These are phyloP conservation scores for Hypholoma sublateritium DNA, from an alignment of 768 basidiomycete species.

Conservation along the genomic window DNA sequence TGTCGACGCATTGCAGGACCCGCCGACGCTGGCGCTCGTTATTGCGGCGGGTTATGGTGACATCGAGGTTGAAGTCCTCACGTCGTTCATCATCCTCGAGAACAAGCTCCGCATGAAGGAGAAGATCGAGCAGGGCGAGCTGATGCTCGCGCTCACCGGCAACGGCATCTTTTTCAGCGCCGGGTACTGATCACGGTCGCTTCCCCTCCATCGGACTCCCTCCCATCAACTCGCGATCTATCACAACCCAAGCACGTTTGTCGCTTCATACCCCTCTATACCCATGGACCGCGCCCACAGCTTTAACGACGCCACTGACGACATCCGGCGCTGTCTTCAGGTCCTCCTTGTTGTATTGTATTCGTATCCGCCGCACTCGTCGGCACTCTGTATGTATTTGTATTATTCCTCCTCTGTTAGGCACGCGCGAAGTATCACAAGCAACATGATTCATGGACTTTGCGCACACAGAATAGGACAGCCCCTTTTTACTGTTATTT, in stretches of 20 bases:
- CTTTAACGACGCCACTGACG: background rate
- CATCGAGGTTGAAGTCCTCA: slow-evolving; percentile 16
- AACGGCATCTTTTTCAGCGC: background rate
- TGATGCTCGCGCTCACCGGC: slow-evolving; percentile 8
- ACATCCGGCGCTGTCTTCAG: background rate
- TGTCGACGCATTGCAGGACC: slow-evolving; percentile 9
- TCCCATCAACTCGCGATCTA: background rate
- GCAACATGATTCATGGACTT: too few species aligned
- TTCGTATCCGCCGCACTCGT: background rate
- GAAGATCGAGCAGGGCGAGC: slow-evolving; percentile 7
- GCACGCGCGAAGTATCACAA: too few species aligned
- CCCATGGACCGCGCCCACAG: background rate
- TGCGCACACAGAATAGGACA: too few species aligned
- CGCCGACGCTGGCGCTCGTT: slow-evolving; percentile 11
- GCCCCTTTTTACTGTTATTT: too few species aligned
- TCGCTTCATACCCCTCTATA: background rate
- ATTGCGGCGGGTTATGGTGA: slow-evolving; percentile 9
- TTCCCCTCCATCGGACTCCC: background rate
- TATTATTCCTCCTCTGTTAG: too few species aligned
- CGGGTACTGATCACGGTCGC: background rate
- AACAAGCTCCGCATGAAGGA: slow-evolving; percentile 17
- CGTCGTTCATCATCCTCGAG: slow-evolving; percentile 19
- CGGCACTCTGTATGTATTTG: too few species aligned
- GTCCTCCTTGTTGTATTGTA: background rate
- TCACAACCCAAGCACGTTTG: background rate